phyloP scores from a whole-genome alignment of 2,329 filamentous ascomycete genomes.

The Sporothrix protearum region DNA sequence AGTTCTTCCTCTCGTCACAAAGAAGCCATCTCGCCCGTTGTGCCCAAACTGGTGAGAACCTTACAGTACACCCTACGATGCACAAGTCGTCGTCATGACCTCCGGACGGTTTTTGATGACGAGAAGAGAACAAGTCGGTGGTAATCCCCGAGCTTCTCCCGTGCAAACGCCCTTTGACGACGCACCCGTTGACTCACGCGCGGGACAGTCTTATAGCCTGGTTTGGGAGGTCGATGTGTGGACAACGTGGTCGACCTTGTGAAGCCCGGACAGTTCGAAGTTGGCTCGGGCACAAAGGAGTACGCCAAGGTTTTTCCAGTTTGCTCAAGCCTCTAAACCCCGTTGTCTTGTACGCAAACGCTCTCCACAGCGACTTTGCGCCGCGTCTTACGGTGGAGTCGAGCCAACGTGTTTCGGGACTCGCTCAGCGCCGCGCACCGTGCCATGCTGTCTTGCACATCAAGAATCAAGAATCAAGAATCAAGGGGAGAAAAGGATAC shows the following conservation, averaged over 20 bases:
- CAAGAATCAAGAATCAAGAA: too few relatives aligned
- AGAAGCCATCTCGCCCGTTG: too few relatives aligned
- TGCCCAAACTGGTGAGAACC: too few relatives aligned
- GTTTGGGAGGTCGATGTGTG: neutral
- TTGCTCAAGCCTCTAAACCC: neutral
- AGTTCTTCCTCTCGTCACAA: too few relatives aligned
- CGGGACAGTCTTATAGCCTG: too few relatives aligned
- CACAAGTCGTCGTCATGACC: too few relatives aligned
- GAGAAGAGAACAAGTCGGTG: neutral
- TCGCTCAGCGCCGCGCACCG: neutral
- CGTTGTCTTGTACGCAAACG: neutral
- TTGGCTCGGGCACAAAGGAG: too few relatives aligned
- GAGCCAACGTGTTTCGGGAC: neutral
- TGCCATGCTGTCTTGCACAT: neutral
- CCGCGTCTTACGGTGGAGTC: neutral
- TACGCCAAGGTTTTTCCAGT: neutral
- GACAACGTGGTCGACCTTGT: neutral
- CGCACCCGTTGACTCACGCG: neutral
- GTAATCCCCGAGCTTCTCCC: neutral
- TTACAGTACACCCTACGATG: too few relatives aligned
- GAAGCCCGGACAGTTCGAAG: neutral
- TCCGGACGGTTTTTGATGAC: too few relatives aligned
- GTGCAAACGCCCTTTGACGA: neutral
- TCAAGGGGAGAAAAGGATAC: too few relatives aligned
- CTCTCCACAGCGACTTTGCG: neutral